Conservation (phyloP, 148 eudicot genomes). For the Rhododendron kiyosumense region DNA sequence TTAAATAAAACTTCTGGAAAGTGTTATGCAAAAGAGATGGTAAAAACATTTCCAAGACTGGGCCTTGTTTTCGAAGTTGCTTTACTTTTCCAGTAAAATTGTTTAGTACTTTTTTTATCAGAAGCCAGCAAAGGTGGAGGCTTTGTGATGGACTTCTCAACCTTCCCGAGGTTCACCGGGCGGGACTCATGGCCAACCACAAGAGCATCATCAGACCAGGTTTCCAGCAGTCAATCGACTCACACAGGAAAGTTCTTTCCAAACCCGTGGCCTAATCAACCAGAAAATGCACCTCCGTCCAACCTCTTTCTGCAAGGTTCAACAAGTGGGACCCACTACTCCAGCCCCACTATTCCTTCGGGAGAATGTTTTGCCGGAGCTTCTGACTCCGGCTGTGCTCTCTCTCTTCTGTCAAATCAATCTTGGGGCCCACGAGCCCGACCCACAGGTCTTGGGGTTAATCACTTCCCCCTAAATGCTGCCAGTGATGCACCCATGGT, state of each 20-base stretch:
- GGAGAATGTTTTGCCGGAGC: slow-evolving; percentile 64
- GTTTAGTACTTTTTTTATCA: slow-evolving; percentile 18
- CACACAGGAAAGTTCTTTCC: slow-evolving; percentile 36
- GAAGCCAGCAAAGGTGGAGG: slow-evolving; percentile 54
- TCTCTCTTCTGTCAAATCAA: slow-evolving; percentile 99
- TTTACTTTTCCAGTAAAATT: slow-evolving; percentile 5
- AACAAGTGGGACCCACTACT: slow-evolving; percentile 26
- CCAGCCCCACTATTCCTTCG: slow-evolving; percentile 32
- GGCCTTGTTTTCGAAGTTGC: not conserved
- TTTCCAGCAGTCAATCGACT: slow-evolving; percentile 32
- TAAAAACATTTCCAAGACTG: not conserved
- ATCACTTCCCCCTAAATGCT: slow-evolving; percentile 32
- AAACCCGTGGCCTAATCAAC: slow-evolving; percentile 48
- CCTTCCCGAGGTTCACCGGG: slow-evolving; percentile 39
- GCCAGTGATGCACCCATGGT: slow-evolving; percentile 31
- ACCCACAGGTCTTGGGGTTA: slow-evolving; percentile 31
- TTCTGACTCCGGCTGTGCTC: slow-evolving; percentile 70
- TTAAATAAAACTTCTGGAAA: not conserved
- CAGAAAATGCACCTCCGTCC: slow-evolving; percentile 39
- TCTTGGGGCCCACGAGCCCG: slow-evolving; percentile 63
- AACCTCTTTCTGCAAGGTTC: slow-evolving; percentile 44
- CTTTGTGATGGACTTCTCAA: slow-evolving; percentile 72
- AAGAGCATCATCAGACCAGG: slow-evolving; percentile 38
- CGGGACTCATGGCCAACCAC: slow-evolving; percentile 44
- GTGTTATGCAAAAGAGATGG: not conserved